phyloP scores from a whole-genome alignment of 73 alveolate genomes.

The Durusdinium trenchii region DNA sequence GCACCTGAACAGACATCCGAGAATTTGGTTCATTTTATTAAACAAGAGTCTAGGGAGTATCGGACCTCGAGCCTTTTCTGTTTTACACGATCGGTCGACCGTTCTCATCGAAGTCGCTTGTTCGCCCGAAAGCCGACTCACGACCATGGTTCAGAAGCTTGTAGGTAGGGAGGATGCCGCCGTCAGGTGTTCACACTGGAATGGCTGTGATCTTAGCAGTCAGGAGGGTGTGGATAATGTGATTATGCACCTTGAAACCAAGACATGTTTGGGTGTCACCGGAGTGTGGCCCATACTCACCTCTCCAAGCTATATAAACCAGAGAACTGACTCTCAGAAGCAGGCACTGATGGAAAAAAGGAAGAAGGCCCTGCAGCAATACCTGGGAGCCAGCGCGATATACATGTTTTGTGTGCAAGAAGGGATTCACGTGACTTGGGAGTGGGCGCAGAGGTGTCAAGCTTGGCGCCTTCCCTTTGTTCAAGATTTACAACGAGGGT shows the following conservation, averaged over 20 bases:
- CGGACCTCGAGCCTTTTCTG: neutral
- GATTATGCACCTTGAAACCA: neutral
- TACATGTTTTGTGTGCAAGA: neutral
- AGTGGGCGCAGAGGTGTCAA: neutral
- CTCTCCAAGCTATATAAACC: neutral
- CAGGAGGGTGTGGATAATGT: neutral
- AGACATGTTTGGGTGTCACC: neutral
- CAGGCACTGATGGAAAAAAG: neutral
- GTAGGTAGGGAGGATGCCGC: neutral
- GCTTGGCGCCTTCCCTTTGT: neutral
- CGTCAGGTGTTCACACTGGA: neutral
- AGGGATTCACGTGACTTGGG: neutral
- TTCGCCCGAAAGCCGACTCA: neutral
- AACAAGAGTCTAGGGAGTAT: neutral
- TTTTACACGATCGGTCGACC: too few species aligned
- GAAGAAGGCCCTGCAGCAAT: neutral
- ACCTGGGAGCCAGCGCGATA: neutral
- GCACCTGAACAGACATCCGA: neutral
- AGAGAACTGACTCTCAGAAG: neutral
- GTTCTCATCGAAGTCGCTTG: neutral
- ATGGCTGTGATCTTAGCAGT: neutral
- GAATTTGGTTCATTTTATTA: neutral
- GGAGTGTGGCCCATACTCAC: slow-evolving; percentile 1
- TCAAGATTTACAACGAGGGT: neutral
- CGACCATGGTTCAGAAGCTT: neutral